phyloP scores from a whole-genome alignment of 2,329 filamentous ascomycete species.

The Aschersonia sp. region DNA sequence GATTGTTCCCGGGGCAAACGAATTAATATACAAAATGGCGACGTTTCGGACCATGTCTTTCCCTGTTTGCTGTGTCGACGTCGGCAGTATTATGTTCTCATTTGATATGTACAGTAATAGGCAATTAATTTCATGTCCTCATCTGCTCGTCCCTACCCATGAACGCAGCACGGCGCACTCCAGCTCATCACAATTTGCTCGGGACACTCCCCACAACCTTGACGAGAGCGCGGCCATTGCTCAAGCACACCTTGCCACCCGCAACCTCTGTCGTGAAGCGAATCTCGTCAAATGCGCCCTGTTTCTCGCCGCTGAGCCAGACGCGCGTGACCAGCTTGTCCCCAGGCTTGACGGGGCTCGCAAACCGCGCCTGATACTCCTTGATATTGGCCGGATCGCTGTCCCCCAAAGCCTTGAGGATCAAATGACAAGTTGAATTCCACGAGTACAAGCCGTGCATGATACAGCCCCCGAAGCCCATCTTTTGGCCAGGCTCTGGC shows the following conservation, averaged over 20 bases:
- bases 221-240: constrained; percentile 72
- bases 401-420: constrained; percentile 59
- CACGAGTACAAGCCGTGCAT: constrained; percentile 83
- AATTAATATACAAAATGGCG: too few relatives aligned
- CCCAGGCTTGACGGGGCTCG: constrained; percentile 68
- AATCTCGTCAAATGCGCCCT: constrained; percentile 64
- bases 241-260: constrained; percentile 72
- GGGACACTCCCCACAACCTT: constrained; percentile 41
- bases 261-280: constrained; percentile 67
- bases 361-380: constrained; percentile 83
- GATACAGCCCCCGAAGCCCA: constrained; percentile 83
- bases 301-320: constrained; percentile 58
- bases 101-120: too few relatives aligned
- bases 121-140: too few relatives aligned
- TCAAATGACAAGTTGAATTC: constrained; percentile 62
- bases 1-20: too few relatives aligned
- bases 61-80: too few relatives aligned
- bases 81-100: too few relatives aligned
- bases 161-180: too few relatives aligned
- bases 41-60: too few relatives aligned
- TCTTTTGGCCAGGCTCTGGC: constrained; percentile 70
- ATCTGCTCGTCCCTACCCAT: too few relatives aligned
- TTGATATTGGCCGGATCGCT: constrained; percentile 69
- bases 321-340: constrained; percentile 71
- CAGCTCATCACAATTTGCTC: constrained; percentile 43